phyloP scores from a whole-genome alignment of 495 filamentous ascomycete species.

The Neurospora hispaniola region DNA sequence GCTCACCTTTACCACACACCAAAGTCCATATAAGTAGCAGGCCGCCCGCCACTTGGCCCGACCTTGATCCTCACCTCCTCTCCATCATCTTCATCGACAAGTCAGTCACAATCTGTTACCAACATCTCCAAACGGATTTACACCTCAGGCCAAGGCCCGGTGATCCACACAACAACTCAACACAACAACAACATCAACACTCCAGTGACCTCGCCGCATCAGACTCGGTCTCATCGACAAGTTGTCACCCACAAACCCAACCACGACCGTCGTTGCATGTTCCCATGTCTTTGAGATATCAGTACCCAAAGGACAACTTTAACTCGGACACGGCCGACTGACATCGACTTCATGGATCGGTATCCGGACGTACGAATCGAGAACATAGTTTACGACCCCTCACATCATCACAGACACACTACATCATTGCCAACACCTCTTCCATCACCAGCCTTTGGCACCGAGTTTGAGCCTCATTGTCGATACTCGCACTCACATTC shows the following conservation, averaged over 20 bases:
- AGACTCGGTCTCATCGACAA: neutral
- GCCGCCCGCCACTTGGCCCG: neutral
- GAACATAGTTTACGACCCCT: constrained; percentile 19
- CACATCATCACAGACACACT: constrained; percentile 12
- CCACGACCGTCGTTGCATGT: constrained; percentile 15
- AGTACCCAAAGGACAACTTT: constrained; percentile 21
- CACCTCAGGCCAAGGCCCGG: neutral
- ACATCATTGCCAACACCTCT: constrained; percentile 1
- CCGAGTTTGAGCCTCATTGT: neutral
- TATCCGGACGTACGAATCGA: constrained; percentile 20
- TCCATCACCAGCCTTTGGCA: neutral
- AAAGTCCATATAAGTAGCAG: neutral
- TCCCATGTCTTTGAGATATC: constrained; percentile 34
- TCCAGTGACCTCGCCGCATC: neutral
- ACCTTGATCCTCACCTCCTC: neutral
- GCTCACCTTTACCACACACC: neutral
- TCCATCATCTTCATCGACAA: constrained; percentile 1
- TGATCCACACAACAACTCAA: neutral
- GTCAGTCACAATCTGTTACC: neutral
- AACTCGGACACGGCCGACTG: constrained; percentile 35
- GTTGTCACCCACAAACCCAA: constrained; percentile 1
- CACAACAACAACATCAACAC: constrained; percentile 1
- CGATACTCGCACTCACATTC: neutral
- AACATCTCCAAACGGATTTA: neutral
- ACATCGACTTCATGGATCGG: constrained; percentile 11